Base-by-base conservation (phyloP, 306 rosid genomes). In the Begonia peltatifolia region DNA sequence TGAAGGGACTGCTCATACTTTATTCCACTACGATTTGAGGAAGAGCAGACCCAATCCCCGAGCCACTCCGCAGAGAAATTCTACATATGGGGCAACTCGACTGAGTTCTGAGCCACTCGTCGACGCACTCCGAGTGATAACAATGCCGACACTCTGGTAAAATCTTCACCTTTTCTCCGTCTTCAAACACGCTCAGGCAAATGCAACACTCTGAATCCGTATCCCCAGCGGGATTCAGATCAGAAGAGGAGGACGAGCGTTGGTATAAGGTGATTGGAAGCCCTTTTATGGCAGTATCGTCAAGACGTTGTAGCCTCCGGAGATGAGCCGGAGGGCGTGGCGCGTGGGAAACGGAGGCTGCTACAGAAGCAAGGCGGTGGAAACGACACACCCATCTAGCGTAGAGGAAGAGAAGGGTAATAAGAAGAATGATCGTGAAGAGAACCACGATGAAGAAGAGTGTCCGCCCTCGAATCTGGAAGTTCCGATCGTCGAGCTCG, bases 31-130 rank as follows among this genome's bases (percentile, higher is more conserved):
- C 59, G 38, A 63, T 54, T 47, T 55, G 52, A 12, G 53, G 14
- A 52, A 35, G 52, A 10, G 42, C 57, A 2, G 63, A 57, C 9
- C 2, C 10, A 51, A 15, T 14, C 15, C 59, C 63, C 53, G 78
- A 36, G 57, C 66, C 73, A 16, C 59, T 47, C 25, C 35, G 71
- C 16, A 83, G 85, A 47, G 94, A 83, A 50, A 75, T 71, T 15
- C 97, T 77, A 42, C 97, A 90, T 6, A 90, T 73, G 13, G 97
- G 97, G 58, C 97, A 90, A 51, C 74, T 90, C 13, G 95, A 79
- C 15, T 76, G 90, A 16, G 61, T 62, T 30, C 35, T 47, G 9
- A 90, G 75, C 97, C 97, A 90, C 61, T 17, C 63, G 25, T 85
- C 97, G 8, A 90, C 86, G 52, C 97, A 90, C 9, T 83, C 94